These are phyloP conservation scores for Pythium aquatile DNA, from an alignment of 352 stramenopile species.

Conservation along the genomic window DNA sequence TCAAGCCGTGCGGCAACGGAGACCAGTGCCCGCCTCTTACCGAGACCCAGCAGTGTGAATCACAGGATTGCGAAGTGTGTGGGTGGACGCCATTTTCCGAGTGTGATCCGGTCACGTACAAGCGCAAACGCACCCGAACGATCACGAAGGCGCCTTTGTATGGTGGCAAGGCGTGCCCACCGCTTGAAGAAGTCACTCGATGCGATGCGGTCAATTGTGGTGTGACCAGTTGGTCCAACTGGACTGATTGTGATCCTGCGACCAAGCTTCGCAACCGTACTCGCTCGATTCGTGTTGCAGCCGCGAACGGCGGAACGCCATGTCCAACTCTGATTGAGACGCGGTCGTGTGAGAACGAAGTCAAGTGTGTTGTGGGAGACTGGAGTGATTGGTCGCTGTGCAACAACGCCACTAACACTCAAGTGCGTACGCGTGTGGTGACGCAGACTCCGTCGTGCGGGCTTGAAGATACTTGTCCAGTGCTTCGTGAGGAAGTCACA, in stretches of 20 bases:
- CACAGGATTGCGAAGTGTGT: constrained; percentile 49
- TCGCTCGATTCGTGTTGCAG: constrained; percentile 38
- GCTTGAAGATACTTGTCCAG: constrained; percentile 33
- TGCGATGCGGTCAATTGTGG: constrained; percentile 56
- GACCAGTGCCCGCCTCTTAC: constrained; percentile 40
- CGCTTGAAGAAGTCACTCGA: constrained; percentile 36
- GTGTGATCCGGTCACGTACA: constrained; percentile 36
- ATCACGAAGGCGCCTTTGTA: constrained; percentile 29
- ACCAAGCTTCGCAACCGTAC: constrained; percentile 37
- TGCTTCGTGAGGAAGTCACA: constrained; percentile 35
- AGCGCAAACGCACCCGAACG: constrained; percentile 41
- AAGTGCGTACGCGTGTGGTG: constrained; percentile 44
- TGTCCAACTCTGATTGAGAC: constrained; percentile 47
- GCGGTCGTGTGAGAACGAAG: constrained; percentile 34
- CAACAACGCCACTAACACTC: constrained; percentile 30
- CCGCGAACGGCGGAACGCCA: constrained; percentile 33
- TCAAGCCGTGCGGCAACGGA: constrained; percentile 36
- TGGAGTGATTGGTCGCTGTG: constrained; percentile 55
- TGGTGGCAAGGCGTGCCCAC: constrained; percentile 42
- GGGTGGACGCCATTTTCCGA: constrained; percentile 45
- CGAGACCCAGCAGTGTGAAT: constrained; percentile 33
- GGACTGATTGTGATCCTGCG: constrained; percentile 38
- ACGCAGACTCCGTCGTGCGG: constrained; percentile 33
- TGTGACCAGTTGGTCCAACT: constrained; percentile 47
- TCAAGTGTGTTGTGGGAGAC: constrained; percentile 52